Percentiles rank a stretch among this genome's conserved stretches.
These are phyloP conservation scores for Endocalyx cinctus DNA, from an alignment of 2,329 filamentous ascomycete species.

Conservation along the genomic window DNA sequence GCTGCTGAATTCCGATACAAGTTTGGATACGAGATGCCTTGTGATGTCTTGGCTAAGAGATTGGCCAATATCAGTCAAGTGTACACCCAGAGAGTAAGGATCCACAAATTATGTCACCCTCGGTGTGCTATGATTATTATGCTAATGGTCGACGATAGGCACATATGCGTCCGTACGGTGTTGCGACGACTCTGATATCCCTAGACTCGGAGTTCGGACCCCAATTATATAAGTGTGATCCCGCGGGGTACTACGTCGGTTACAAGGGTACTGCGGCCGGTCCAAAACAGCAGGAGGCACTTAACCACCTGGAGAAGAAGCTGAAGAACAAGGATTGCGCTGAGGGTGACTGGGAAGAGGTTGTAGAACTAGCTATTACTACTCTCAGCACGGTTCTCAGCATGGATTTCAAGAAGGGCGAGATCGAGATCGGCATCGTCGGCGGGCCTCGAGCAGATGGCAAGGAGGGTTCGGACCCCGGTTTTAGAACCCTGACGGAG, in stretches of 20 bases:
- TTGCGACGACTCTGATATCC: slow-evolving; percentile 91
- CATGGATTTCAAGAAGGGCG: slow-evolving; percentile 99
- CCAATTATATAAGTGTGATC: slow-evolving; percentile 97
- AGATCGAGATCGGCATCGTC: slow-evolving; percentile 96
- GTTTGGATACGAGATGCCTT: slow-evolving; percentile 99
- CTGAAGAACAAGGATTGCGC: slow-evolving; percentile 97
- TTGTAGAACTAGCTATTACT: slow-evolving; percentile 93
- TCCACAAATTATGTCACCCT: slow-evolving; percentile 3
- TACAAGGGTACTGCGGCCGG: slow-evolving; percentile 98
- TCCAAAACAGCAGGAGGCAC: slow-evolving; percentile 96
- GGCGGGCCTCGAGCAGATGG: slow-evolving; percentile 81
- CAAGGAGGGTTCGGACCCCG: slow-evolving; percentile 71
- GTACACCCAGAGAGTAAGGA: slow-evolving; percentile 85
- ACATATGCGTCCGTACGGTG: slow-evolving; percentile 96
- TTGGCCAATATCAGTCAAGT: slow-evolving; percentile 99
- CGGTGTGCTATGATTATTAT: slow-evolving; percentile 2
- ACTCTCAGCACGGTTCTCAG: slow-evolving; percentile 94
- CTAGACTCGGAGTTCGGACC: slow-evolving; percentile 89
- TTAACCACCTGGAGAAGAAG: slow-evolving; percentile 99
- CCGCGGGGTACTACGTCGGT: slow-evolving; percentile 94
- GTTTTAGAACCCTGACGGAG: slow-evolving; percentile 86
- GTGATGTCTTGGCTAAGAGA: slow-evolving; percentile 92
- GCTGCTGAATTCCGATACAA: slow-evolving; percentile 98
- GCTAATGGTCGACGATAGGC: slow-evolving; percentile 48
- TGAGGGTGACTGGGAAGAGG: slow-evolving; percentile 91